phyloP scores from a whole-genome alignment of 768 basidiomycete genomes.

The Omphalotus guepiniiformis region DNA sequence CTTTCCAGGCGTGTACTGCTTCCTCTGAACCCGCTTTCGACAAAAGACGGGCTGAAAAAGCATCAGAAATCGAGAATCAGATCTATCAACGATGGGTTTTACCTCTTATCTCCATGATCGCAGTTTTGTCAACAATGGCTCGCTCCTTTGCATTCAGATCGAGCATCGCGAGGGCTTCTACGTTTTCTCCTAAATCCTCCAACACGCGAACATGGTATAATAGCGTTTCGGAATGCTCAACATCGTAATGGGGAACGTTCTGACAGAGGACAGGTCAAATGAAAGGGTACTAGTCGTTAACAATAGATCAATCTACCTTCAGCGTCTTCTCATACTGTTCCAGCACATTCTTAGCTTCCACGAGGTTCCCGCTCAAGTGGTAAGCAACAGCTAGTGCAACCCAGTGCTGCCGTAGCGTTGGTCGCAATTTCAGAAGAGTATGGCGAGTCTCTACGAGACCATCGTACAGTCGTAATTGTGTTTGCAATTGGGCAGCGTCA shows the following conservation, averaged over 20 bases:
- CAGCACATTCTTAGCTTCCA: conserved; percentile 67
- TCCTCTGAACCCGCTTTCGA: conserved; percentile 60
- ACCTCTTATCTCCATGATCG: conserved; percentile 70
- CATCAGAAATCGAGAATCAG: conserved; percentile 12
- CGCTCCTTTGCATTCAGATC: conserved; percentile 62
- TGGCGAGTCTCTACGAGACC: conserved; percentile 78
- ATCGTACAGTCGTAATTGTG: conserved; percentile 80
- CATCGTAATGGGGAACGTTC: conserved; percentile 75
- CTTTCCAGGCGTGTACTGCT: conserved; percentile 78
- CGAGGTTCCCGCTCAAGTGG: conserved; percentile 72
- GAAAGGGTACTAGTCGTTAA: neutral
- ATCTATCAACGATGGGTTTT: conserved; percentile 7
- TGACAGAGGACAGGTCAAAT: conserved; percentile 21
- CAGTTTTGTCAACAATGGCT: conserved; percentile 65
- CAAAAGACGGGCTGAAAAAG: conserved; percentile 66
- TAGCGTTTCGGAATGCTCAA: conserved; percentile 79
- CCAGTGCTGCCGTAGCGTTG: conserved; percentile 87
- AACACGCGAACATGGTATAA: conserved; percentile 73
- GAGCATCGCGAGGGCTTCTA: conserved; percentile 57
- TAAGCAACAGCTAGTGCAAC: conserved; percentile 84
- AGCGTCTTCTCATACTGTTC: conserved; percentile 67
- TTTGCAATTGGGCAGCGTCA: conserved; percentile 85
- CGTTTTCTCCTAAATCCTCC: conserved; percentile 64
- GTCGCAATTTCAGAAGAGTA: conserved; percentile 73
- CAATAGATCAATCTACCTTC: conserved; percentile 47